Base-by-base conservation (phyloP, 225 moss, liverwort and hornwort species). In the Physcomitrium patens region DNA sequence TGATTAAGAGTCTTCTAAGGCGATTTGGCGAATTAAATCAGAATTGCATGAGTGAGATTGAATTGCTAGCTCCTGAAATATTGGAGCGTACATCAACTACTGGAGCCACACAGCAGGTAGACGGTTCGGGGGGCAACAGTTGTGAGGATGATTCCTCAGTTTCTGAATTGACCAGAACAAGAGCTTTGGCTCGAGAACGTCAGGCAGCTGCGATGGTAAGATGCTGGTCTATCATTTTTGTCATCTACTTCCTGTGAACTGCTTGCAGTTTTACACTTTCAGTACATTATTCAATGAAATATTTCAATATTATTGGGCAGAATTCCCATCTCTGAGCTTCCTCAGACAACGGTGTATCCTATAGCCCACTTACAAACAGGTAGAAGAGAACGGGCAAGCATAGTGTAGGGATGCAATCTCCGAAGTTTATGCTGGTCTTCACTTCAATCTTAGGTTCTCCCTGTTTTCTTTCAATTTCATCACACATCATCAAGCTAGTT, bases 151-250 rank as follows among this genome's bases (percentile, higher is more conserved):
- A 85, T 77, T 79, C 77, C 56, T 76, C 81, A 16, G 78, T 82
- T 45, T 67, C 91, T 78, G 86, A 86, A 73, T 75, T 80, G 1
- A 82, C 78, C 76, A 92, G 77, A 73, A 83, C 86, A 45, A 91
- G 83, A 80, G 85, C 87, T 41, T 72, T 85, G 71, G 87, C 89
- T 75, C 84, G 90, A 60, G 87, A 93, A 70, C 93, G 87, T 70
- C 96, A 96, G 79, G 86, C 90, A 65, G 90, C 91, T 75, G 82
- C 80, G 13, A 82, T 96, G 91, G 96, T 95, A 70, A 66, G 90
- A 76, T 72, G 60, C 51, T 45, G 47, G 18, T 20, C 60, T 20
- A 31, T 73, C 46, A 20, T 67, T 63, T 67, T 79, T 59, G 60
- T 60, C 64, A 54, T 70, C n/a, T 56, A 50, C 44, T 10, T 31